Evolutionary conservation across 352 stramenopile genomes (phyloP).

Genomic region (Thalassiosira exigua): DNA sequence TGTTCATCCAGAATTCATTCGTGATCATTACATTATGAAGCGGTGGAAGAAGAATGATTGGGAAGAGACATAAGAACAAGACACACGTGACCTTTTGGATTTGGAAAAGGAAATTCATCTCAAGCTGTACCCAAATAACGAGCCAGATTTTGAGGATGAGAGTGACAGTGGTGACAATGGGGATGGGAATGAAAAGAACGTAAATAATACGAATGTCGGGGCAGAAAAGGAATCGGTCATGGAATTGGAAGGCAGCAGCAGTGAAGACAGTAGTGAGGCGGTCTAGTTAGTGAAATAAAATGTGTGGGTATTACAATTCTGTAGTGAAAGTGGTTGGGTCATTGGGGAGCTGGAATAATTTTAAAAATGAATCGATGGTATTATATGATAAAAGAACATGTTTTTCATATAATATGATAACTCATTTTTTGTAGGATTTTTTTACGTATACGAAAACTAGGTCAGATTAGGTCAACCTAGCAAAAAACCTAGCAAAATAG

Average conservation of each 20-base stretch:
- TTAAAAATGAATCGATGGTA: background rate
- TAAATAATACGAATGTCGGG: background rate
- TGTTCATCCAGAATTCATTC: conserved; percentile 4
- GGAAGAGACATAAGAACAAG: conserved; percentile 24
- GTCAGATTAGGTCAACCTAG: background rate
- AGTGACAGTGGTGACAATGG: conserved; percentile 7
- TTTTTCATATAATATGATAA: background rate
- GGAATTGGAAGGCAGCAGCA: background rate
- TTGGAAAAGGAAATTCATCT: conserved; percentile 25
- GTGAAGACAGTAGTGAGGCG: background rate
- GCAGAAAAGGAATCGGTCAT: background rate
- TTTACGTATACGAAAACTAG: background rate
- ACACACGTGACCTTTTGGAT: conserved; percentile 12
- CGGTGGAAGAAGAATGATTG: conserved; percentile 22
- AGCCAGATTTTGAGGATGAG: conserved; percentile 15
- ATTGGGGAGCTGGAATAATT: background rate
- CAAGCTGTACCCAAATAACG: conserved; percentile 11
- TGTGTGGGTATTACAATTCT: too few species aligned
- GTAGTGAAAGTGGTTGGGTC: background rate
- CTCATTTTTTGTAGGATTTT: background rate
- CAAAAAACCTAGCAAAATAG: background rate
- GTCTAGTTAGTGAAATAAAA: too few species aligned
- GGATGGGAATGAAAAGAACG: background rate
- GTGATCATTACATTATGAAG: conserved; percentile 17
- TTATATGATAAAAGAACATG: background rate